These are phyloP conservation scores for Chalciporus chontae DNA, from an alignment of 768 basidiomycete species.

Conservation along the genomic window DNA sequence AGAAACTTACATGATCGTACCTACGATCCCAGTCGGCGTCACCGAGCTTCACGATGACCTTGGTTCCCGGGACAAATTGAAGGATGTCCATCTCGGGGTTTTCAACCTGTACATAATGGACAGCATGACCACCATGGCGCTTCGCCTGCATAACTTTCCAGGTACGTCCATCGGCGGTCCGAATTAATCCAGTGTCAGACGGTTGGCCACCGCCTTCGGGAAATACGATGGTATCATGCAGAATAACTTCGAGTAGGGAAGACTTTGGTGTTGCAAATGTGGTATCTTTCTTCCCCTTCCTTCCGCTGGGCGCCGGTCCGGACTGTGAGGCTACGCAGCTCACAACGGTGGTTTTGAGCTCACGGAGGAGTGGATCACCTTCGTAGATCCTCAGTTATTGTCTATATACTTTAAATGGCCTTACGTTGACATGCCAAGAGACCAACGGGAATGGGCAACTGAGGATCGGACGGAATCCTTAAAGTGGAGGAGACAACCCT, in stretches of 20 bases:
- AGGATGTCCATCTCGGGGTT: conserved; percentile 39
- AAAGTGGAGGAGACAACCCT: conserved; percentile 60
- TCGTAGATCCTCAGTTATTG: conserved; percentile 10
- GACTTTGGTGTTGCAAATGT: conserved; percentile 40
- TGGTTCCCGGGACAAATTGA: conserved; percentile 49
- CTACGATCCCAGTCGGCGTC: conserved; percentile 60
- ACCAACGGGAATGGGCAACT: conserved; percentile 63
- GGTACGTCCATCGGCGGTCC: conserved; percentile 37
- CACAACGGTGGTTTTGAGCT: conserved; percentile 56
- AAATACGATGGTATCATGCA: conserved; percentile 78
- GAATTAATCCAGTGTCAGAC: conserved; percentile 63
- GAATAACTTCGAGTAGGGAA: conserved; percentile 59
- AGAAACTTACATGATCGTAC: conserved; percentile 62
- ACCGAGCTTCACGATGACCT: conserved; percentile 52
- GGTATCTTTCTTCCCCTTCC: conserved; percentile 54
- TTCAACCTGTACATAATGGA: conserved; percentile 61
- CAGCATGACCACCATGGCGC: conserved; percentile 67
- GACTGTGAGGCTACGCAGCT: conserved; percentile 46
- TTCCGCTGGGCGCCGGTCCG: conserved; percentile 36
- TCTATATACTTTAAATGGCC: conserved; percentile 12
- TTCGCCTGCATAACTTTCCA: conserved; percentile 67
- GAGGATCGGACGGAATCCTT: conserved; percentile 47
- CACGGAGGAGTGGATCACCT: conserved; percentile 70
- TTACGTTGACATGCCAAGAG: conserved; percentile 77
- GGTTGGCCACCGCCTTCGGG: conserved; percentile 85